Evolutionary conservation across 2,329 filamentous ascomycete species (phyloP).

Genomic region (Alternaria sp.): DNA sequence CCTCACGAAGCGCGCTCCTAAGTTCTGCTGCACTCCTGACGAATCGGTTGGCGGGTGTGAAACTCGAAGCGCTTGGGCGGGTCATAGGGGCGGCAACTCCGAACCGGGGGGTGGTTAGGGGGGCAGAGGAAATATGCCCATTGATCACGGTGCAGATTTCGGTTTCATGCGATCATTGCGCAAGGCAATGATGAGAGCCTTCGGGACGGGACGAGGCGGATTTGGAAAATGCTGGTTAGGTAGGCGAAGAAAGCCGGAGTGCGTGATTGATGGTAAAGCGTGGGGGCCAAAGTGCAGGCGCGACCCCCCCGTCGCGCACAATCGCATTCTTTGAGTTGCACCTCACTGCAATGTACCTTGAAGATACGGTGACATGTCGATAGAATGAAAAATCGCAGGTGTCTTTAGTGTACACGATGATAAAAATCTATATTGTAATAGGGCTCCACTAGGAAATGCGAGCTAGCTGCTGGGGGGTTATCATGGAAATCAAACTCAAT

Average conservation of each 20-base stretch:
- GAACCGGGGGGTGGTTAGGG: slow-evolving; percentile 10
- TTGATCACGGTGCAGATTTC: slow-evolving; percentile 3
- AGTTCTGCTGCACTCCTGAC: slow-evolving; percentile 20
- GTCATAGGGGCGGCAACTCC: slow-evolving; percentile 2
- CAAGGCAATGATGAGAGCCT: background rate
- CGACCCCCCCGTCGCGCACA: background rate
- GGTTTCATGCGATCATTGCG: slow-evolving; percentile 1
- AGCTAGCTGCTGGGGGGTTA: slow-evolving; percentile 24
- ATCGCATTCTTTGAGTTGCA: background rate
- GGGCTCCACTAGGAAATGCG: slow-evolving; percentile 6
- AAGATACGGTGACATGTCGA: background rate
- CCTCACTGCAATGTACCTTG: background rate
- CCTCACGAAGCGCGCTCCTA: slow-evolving; percentile 32
- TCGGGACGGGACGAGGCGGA: background rate
- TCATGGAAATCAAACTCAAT: slow-evolving; percentile 30
- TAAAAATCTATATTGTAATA: background rate
- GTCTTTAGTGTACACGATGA: background rate
- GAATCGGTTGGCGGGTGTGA: slow-evolving; percentile 37
- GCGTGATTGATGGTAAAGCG: slow-evolving; percentile 1
- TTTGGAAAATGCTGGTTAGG: background rate
- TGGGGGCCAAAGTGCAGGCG: slow-evolving; percentile 1
- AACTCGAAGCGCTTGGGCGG: slow-evolving; percentile 37
- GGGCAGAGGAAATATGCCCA: too few species aligned
- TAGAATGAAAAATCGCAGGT: background rate
- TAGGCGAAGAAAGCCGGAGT: slow-evolving; percentile 1